Conservation (phyloP, 2,329 filamentous ascomycete genomes). For the Pseudogymnoascus sp. region DNA sequence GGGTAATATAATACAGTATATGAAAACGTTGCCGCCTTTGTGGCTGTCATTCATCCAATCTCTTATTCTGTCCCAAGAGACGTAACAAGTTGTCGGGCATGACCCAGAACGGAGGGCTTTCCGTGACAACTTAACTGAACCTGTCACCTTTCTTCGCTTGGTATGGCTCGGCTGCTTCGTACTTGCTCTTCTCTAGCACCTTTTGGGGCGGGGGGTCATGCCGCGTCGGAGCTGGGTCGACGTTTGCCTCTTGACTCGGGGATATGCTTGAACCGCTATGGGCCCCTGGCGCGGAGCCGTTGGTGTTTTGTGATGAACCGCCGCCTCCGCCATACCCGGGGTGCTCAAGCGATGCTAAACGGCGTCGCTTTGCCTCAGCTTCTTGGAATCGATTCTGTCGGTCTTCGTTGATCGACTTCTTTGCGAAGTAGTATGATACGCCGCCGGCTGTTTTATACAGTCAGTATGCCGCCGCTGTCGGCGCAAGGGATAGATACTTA, state of each 20-base stretch:
- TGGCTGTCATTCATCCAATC: neutral
- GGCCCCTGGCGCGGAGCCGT: slow-evolving; percentile 38
- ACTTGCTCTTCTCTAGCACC: slow-evolving; percentile 76
- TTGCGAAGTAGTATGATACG: slow-evolving; percentile 92
- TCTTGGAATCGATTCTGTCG: slow-evolving; percentile 65
- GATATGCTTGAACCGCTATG: slow-evolving; percentile 48
- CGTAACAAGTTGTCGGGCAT: neutral
- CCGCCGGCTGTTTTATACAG: slow-evolving; percentile 58
- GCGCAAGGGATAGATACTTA: slow-evolving; percentile 36
- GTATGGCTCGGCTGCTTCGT: slow-evolving; percentile 72
- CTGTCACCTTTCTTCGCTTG: slow-evolving; percentile 76
- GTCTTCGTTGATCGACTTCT: slow-evolving; percentile 87
- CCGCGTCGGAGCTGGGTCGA: slow-evolving; percentile 77
- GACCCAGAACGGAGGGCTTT: neutral
- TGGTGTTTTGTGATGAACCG: slow-evolving; percentile 31
- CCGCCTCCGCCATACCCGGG: slow-evolving; percentile 27
- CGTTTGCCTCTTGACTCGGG: slow-evolving; percentile 64
- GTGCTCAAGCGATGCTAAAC: slow-evolving; percentile 48
- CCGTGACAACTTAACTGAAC: slow-evolving; percentile 49
- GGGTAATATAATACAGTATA: neutral
- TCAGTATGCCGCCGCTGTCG: slow-evolving; percentile 14
- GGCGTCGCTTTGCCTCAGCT: slow-evolving; percentile 52
- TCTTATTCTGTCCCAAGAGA: neutral
- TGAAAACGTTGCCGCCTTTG: too few species aligned
- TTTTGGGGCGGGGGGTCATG: slow-evolving; percentile 68